These are phyloP conservation scores for Eremochloa ophiuroides DNA, from an alignment of 176 grass and related monocot genomes.

Conservation along the genomic window DNA sequence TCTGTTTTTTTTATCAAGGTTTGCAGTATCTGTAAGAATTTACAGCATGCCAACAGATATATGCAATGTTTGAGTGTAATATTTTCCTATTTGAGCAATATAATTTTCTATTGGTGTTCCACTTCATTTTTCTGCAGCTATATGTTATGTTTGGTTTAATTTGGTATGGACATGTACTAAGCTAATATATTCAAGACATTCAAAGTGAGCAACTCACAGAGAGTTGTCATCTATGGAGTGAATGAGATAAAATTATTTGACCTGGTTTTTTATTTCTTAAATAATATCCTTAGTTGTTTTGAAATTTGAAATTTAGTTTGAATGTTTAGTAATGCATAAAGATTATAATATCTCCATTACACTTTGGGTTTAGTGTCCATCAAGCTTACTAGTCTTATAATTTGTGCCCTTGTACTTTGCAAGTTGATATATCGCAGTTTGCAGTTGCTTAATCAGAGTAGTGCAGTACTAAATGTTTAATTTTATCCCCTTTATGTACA, in stretches of 20 bases:
- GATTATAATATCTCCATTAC: not conserved
- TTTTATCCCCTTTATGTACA: not conserved
- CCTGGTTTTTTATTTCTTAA: not conserved
- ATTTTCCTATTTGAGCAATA: not conserved
- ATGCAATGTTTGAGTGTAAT: not conserved
- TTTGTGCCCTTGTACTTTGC: not conserved
- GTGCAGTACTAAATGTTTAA: not conserved
- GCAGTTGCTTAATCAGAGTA: not conserved
- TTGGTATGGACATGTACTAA: not conserved
- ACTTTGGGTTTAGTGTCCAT: not conserved
- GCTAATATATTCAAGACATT: not conserved
- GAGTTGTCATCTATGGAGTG: not conserved
- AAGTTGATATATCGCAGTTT: not conserved
- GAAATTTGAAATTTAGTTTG: constrained; percentile 26
- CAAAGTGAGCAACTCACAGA: not conserved
- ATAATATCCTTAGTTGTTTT: not conserved
- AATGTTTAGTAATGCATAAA: not conserved
- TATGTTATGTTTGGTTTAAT: not conserved
- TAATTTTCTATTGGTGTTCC: not conserved
- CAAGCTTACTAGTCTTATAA: not conserved
- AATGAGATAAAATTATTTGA: not conserved
- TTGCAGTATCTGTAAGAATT: not conserved
- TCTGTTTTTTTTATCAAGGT: not conserved
- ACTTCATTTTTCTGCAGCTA: not conserved
- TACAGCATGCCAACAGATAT: not conserved